Evolutionary conservation across 2,329 filamentous ascomycete genomes (phyloP), one percentile per base, ranked within the genome.

Genomic region (Ophidiomyces ophidiicola): DNA sequence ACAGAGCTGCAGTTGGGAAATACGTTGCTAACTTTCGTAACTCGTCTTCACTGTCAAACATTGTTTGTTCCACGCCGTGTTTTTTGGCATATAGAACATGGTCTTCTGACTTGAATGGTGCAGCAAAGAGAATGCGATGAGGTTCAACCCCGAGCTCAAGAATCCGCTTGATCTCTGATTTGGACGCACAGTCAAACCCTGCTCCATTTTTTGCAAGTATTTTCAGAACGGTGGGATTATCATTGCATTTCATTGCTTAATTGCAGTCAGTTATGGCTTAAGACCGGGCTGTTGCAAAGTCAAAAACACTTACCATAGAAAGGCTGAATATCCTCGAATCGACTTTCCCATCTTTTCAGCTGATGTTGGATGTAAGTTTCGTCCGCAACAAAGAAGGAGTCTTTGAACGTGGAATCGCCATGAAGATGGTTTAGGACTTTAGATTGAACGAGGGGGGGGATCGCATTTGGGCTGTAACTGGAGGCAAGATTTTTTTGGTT

Each of bases 241-340:
- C 43, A 32, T 56, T 56, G 46, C 50, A 55, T 48, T 56, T 56
- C 3, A 55, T 52, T 8, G 54, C 54, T 54, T n/a, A 11, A 29
- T 3, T 19, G 4, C 5, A 18, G 25, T 39, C 24, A 39, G 37
- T 5, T 4, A 17, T 23, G 12, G 3, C n/a, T 26, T n/a, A 26
- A 26, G 7, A 7, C 7, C 24, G n/a, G 24, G 24, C 7, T n/a
- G 29, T 14, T 7, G 6, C n/a, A n/a, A n/a, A n/a, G n/a, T n/a
- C n/a, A n/a, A n/a, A n/a, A n/a, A n/a, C n/a, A n/a, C 34, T 42
- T 26, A 42, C 39, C 39, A 20, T 42, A 42, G 24, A 42, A 42
- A 5, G 39, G 39, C 29, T 37, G 19, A 15, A 42, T 20, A 19
- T 37, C 18, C 6, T 8, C 6, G 24, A 37, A 29, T 8, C 17